These are phyloP conservation scores for Sugiyamaella lignohabitans DNA, from an alignment of 805 yeast genomes.

Conservation along the genomic window DNA sequence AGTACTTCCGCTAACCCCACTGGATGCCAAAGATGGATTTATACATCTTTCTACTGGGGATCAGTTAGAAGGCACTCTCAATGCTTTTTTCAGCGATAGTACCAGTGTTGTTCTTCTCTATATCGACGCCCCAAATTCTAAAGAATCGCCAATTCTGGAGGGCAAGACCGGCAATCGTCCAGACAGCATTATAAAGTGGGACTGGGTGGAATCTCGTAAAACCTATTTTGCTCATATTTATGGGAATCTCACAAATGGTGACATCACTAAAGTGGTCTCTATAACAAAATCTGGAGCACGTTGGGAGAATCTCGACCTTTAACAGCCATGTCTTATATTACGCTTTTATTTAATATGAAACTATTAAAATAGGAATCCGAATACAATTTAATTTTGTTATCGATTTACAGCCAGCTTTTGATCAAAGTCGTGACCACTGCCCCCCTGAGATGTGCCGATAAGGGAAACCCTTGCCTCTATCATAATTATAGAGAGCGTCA, in stretches of 20 bases:
- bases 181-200: constrained; percentile 22
- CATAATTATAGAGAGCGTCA: too few species aligned
- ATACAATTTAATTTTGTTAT: too few species aligned
- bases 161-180: constrained; percentile 24
- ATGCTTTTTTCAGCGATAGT: constrained; percentile 17
- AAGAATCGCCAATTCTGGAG: constrained; percentile 13
- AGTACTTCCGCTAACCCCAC: constrained; percentile 21
- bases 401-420: too few species aligned
- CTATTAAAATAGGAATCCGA: too few species aligned
- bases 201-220: constrained; percentile 21
- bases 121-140: constrained; percentile 20
- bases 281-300: constrained; percentile 4
- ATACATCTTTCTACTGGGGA: constrained; percentile 24
- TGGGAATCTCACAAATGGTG: constrained; percentile 23
- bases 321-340: too few species aligned
- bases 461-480: too few species aligned
- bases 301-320: too few species aligned
- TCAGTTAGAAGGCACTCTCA: constrained; percentile 23
- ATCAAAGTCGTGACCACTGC: too few species aligned
- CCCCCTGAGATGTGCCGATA: neutral
- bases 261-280: constrained; percentile 15
- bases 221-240: constrained; percentile 25
- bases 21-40: constrained; percentile 27
- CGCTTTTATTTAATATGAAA: too few species aligned
- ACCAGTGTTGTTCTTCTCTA: constrained; percentile 18